Evolutionary conservation across 2,329 filamentous ascomycete species (phyloP).

Genomic region (Penicillium glabrum): DNA sequence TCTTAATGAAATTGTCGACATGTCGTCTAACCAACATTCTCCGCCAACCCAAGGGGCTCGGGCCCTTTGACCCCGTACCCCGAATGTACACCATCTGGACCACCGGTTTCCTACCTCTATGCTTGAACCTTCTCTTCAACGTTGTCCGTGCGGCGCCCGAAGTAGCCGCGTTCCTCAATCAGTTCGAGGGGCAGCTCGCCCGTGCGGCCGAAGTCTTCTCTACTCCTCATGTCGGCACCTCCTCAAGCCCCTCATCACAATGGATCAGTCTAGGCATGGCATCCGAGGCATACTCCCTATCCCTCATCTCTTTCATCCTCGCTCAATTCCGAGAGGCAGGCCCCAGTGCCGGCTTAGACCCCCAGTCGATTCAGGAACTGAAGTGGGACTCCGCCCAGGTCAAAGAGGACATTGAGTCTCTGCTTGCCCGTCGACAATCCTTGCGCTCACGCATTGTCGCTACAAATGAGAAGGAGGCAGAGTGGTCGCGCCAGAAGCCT

Average conservation of each 20-base stretch:
- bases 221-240: conserved; percentile 43
- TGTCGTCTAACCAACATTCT: conserved; percentile 78
- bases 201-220: conserved; percentile 73
- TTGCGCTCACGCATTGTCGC: conserved; percentile 73
- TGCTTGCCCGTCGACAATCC: conserved; percentile 67
- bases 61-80: conserved; percentile 73
- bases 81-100: conserved; percentile 89
- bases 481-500: conserved; percentile 52
- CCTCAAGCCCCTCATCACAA: conserved; percentile 53
- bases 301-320: conserved; percentile 73
- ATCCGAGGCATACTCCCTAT: conserved; percentile 75
- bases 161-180: conserved; percentile 81
- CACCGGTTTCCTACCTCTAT: conserved; percentile 80
- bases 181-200: conserved; percentile 76
- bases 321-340: conserved; percentile 64
- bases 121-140: conserved; percentile 81
- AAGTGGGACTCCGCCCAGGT: conserved; percentile 72
- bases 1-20: conserved; percentile 75
- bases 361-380: conserved; percentile 66
- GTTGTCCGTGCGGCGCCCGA: conserved; percentile 81
- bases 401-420: conserved; percentile 80
- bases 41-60: conserved; percentile 65
- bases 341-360: conserved; percentile 59
- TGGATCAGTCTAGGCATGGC: conserved; percentile 72
- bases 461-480: conserved; percentile 69